A percentile compares a stretch with the other conserved stretches of the same genome.
phyloP scores from a whole-genome alignment of 2,329 filamentous ascomycete genomes.

The Neodidymelliopsis sp. region DNA sequence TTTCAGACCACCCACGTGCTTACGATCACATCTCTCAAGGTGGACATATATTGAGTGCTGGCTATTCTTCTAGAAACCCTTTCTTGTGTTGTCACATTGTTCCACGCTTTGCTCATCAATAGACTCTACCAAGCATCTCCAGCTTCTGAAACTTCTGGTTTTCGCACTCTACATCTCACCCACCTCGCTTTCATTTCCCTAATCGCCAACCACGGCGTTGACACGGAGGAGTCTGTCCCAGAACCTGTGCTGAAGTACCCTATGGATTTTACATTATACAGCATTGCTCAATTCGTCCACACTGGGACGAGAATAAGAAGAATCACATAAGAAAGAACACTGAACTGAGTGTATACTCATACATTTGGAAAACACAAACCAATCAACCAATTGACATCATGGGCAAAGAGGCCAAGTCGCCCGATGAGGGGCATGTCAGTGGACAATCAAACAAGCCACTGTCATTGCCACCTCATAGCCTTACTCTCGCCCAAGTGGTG shows the following conservation, averaged over 20 bases:
- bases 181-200: slow-evolving; percentile 1
- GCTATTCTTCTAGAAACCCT: background rate
- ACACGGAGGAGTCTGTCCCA: slow-evolving; percentile 40
- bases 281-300: slow-evolving; percentile 33
- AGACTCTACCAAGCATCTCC: background rate
- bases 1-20: background rate
- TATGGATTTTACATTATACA: slow-evolving; percentile 32
- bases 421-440: slow-evolving; percentile 43
- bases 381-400: slow-evolving; percentile 19
- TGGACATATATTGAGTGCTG: background rate
- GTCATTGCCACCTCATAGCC: slow-evolving; percentile 67
- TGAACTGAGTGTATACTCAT: background rate
- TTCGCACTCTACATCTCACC: background rate
- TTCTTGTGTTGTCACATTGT: background rate
- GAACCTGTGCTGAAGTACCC: slow-evolving; percentile 37
- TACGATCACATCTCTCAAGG: background rate
- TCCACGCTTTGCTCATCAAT: background rate
- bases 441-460: slow-evolving; percentile 60
- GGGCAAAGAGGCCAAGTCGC: slow-evolving; percentile 30
- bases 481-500: slow-evolving; percentile 60
- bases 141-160: no score
- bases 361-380: background rate
- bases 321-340: slow-evolving; percentile 14
- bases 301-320: slow-evolving; percentile 30
- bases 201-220: slow-evolving; percentile 37